Conservation (phyloP, 176 grass and related monocot species). For the Triticum monococcum region DNA sequence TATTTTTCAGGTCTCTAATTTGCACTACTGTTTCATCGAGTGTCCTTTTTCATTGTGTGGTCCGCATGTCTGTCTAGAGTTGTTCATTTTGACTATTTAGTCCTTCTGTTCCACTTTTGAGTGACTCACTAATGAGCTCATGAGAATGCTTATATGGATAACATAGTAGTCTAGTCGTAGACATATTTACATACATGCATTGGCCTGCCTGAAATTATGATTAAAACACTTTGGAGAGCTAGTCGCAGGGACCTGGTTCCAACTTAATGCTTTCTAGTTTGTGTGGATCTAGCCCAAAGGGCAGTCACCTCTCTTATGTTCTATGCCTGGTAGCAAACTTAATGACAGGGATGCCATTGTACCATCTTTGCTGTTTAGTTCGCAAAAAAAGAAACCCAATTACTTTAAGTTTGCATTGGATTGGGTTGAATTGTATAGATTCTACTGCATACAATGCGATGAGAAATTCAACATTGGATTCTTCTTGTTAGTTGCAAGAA, state of each 20-base stretch:
- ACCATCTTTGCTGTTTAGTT: neutral
- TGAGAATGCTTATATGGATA: neutral
- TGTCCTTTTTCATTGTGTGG: neutral
- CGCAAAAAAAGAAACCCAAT: neutral
- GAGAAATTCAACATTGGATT: neutral
- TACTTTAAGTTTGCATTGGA: neutral
- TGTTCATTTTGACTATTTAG: neutral
- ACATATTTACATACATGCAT: neutral
- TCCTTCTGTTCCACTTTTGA: neutral
- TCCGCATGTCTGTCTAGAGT: neutral
- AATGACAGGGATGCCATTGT: too few relatives aligned
- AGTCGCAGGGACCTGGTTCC: neutral
- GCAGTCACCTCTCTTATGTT: neutral
- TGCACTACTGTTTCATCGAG: neutral
- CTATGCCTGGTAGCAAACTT: neutral
- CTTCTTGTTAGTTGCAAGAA: neutral
- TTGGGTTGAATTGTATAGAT: neutral
- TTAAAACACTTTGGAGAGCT: neutral
- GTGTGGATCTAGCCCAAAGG: neutral
- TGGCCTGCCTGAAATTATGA: neutral
- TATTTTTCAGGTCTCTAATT: neutral
- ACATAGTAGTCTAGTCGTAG: too few relatives aligned
- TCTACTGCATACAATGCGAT: neutral
- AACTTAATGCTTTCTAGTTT: neutral
- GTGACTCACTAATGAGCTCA: neutral